phyloP scores from a whole-genome alignment of 2,329 filamentous ascomycete species.

The Stachybotrys chlorohalonatus region DNA sequence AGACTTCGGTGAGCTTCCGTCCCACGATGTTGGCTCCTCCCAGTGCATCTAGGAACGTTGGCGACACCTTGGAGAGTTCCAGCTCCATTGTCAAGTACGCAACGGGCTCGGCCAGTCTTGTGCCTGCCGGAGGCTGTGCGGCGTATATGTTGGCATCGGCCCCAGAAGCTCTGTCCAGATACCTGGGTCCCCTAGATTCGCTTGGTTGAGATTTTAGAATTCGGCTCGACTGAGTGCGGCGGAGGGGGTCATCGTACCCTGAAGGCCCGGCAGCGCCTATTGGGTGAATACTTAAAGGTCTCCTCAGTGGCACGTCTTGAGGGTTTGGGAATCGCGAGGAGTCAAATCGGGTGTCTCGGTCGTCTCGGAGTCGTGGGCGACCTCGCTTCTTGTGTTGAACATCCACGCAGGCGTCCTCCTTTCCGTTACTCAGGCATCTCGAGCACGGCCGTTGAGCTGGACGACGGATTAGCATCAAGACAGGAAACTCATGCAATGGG shows the following conservation, averaged over 20 bases:
- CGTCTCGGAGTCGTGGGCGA: constrained; percentile 67
- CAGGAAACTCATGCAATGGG: not conserved
- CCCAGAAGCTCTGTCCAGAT: constrained; percentile 39
- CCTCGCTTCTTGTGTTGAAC: constrained; percentile 82
- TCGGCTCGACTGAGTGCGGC: constrained; percentile 39
- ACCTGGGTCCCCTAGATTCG: constrained; percentile 38
- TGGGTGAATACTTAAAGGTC: constrained; percentile 42
- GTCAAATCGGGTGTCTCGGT: constrained; percentile 52
- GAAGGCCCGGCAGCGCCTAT: constrained; percentile 31
- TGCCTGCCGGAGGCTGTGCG: constrained; percentile 30
- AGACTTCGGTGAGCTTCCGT: constrained; percentile 44
- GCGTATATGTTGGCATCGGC: constrained; percentile 42
- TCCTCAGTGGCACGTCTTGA: constrained; percentile 35
- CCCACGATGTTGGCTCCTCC: constrained; percentile 38
- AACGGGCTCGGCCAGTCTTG: constrained; percentile 38
- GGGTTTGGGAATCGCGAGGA: constrained; percentile 35
- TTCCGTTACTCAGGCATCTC: constrained; percentile 68
- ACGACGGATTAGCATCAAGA: not conserved
- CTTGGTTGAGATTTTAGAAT: constrained; percentile 45
- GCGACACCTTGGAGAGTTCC: constrained; percentile 48
- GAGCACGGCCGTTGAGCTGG: constrained; percentile 68
- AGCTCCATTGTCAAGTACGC: constrained; percentile 51
- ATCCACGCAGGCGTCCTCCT: constrained; percentile 72
- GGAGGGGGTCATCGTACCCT: constrained; percentile 37
- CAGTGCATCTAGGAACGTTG: constrained; percentile 45